A percentile compares a stretch with the other conserved stretches of the same genome.
phyloP scores from a whole-genome alignment of 768 basidiomycete genomes.

The Mycena olivaceomarginata region DNA sequence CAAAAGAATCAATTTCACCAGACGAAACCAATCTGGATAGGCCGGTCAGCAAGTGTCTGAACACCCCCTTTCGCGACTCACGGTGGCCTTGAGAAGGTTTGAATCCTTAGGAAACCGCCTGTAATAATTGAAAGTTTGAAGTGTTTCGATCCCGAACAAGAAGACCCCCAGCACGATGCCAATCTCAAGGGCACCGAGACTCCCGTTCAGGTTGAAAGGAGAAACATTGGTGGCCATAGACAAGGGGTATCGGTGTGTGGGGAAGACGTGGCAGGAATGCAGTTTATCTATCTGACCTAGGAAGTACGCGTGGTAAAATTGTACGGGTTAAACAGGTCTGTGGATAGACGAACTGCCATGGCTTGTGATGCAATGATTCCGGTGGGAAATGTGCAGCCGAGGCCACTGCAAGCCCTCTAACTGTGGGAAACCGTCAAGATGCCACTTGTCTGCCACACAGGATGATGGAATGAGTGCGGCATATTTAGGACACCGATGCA shows the following conservation, averaged over 20 bases:
- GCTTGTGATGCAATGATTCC: neutral
- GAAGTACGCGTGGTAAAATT: neutral
- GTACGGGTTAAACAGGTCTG: neutral
- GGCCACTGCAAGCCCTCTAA: neutral
- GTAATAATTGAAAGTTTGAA: slow-evolving; percentile 28
- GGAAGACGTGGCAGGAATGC: no score
- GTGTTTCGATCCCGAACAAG: slow-evolving; percentile 19
- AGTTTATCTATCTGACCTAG: neutral
- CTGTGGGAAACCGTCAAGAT: neutral
- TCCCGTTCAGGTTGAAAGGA: slow-evolving; percentile 4
- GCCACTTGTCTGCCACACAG: no score
- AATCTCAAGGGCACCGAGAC: slow-evolving; percentile 18
- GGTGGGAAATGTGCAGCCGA: neutral
- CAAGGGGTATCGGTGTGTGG: no score
- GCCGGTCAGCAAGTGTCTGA: neutral
- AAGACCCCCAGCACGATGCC: slow-evolving; percentile 5
- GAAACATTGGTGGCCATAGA: neutral
- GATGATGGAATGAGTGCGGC: no score
- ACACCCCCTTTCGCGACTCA: neutral
- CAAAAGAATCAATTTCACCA: neutral
- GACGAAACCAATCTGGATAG: slow-evolving; percentile 5
- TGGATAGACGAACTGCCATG: neutral
- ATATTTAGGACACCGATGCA: no score
- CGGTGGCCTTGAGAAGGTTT: slow-evolving; percentile 3
- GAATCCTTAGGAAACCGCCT: slow-evolving; percentile 9